Evolutionary conservation across 257 asterid genomes (phyloP).

Genomic region (Plantago ovata): DNA sequence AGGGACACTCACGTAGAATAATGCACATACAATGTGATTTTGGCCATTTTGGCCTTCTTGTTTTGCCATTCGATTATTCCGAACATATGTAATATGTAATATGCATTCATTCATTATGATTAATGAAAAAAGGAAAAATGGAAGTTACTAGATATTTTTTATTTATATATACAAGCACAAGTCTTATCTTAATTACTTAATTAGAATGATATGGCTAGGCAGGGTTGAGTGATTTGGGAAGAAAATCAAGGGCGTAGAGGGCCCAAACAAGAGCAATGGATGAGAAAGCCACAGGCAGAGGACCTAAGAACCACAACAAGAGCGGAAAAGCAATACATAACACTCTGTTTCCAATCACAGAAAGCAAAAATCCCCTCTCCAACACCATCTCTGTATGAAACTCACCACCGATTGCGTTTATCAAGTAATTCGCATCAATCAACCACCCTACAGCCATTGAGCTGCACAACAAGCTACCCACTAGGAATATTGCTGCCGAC

Average conservation of each 20-base stretch:
- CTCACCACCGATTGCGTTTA: slow-evolving; percentile 61
- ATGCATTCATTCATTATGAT: no score
- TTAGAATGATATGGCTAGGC: no score
- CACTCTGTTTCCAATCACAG: slow-evolving; percentile 64
- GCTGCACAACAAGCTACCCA: slow-evolving; percentile 66
- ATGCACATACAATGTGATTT: no score
- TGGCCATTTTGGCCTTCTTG: no score
- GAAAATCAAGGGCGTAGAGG: slow-evolving; percentile 56
- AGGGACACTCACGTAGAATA: no score
- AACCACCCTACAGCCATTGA: slow-evolving; percentile 52
- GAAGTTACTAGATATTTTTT: no score
- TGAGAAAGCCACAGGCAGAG: slow-evolving; percentile 53
- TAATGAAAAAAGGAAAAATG: no score
- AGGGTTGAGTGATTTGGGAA: slow-evolving; percentile 7
- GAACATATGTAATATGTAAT: no score
- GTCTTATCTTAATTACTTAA: no score
- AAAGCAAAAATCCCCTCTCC: slow-evolving; percentile 67
- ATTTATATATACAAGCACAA: no score
- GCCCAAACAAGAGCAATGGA: slow-evolving; percentile 63
- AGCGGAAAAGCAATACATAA: slow-evolving; percentile 59
- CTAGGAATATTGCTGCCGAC: slow-evolving; percentile 45
- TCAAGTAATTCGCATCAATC: slow-evolving; percentile 65
- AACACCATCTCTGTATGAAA: slow-evolving; percentile 44
- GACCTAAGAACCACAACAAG: slow-evolving; percentile 71
- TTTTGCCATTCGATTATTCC: no score